These are phyloP conservation scores for Linanthus parryae DNA, from an alignment of 148 eudicot genomes.

Conservation along the genomic window DNA sequence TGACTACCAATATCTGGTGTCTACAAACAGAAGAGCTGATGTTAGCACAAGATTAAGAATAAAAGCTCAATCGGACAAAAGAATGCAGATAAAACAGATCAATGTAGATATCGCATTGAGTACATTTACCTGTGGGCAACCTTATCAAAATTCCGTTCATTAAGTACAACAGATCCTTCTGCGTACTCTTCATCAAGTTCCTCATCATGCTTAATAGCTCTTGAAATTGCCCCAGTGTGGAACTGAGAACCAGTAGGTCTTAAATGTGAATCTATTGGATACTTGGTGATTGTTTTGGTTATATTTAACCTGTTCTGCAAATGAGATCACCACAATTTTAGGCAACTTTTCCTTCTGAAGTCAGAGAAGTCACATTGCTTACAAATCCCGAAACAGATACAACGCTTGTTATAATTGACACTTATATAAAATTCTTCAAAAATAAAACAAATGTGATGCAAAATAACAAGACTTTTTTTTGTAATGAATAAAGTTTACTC, in stretches of 20 bases:
- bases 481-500: too few species aligned
- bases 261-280: constrained; percentile 62
- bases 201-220: constrained; percentile 70
- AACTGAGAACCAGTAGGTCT: constrained; percentile 69
- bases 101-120: constrained; percentile 1
- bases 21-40: constrained; percentile 34
- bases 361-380: too few species aligned
- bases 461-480: too few species aligned
- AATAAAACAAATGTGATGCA: too few species aligned
- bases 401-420: too few species aligned
- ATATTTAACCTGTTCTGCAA: constrained; percentile 97
- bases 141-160: constrained; percentile 62
- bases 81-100: background rate
- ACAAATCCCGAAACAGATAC: too few species aligned
- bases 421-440: too few species aligned
- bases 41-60: constrained; percentile 1
- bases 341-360: too few species aligned
- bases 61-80: background rate
- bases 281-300: constrained; percentile 87
- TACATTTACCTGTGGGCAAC: constrained; percentile 64
- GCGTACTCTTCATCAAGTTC: constrained; percentile 63
- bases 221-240: constrained; percentile 42
- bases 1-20: constrained; percentile 71
- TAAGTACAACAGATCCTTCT: constrained; percentile 68
- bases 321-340: constrained; percentile 28